A percentile compares a stretch with the other conserved stretches of the same genome.
Conservation (phyloP, 1,284 basidiomycete genomes). For the Vanrija sp. region DNA sequence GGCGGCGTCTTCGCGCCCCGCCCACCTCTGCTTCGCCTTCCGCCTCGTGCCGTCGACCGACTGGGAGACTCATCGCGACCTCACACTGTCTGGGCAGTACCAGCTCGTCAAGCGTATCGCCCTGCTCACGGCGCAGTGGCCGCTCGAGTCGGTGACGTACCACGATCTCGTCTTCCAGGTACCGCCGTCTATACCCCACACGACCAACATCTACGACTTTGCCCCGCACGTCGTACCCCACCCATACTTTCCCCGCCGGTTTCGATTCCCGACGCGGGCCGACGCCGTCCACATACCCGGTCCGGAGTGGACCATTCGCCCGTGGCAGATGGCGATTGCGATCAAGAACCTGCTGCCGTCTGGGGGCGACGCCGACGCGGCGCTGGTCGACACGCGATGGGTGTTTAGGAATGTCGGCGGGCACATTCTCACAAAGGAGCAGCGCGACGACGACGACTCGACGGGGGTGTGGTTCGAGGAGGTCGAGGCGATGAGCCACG, state of each 20-base stretch:
- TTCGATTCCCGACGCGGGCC: conserved; percentile 11
- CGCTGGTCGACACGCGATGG: conserved; percentile 13
- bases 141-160: conserved; percentile 9
- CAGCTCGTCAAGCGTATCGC: conserved; percentile 21
- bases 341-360: conserved; percentile 33
- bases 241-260: background rate
- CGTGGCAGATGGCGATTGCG: conserved; percentile 31
- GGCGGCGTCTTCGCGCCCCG: conserved; percentile 5
- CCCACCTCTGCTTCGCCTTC: conserved; percentile 23
- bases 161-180: conserved; percentile 35
- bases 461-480: conserved; percentile 25
- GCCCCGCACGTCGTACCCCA: conserved; percentile 23
- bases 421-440: conserved; percentile 23
- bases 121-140: conserved; percentile 13
- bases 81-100: conserved; percentile 20
- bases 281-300: conserved; percentile 23
- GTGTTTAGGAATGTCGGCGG: conserved; percentile 18
- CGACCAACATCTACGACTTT: conserved; percentile 32
- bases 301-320: conserved; percentile 29
- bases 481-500: conserved; percentile 15
- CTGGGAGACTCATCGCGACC: conserved; percentile 28
- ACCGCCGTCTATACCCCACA: conserved; percentile 20
- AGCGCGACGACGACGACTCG: conserved; percentile 26
- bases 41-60: conserved; percentile 17
- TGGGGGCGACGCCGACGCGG: conserved; percentile 1